phyloP scores from a whole-genome alignment of 2,329 filamentous ascomycete genomes.

The Chaetomium globosum region DNA sequence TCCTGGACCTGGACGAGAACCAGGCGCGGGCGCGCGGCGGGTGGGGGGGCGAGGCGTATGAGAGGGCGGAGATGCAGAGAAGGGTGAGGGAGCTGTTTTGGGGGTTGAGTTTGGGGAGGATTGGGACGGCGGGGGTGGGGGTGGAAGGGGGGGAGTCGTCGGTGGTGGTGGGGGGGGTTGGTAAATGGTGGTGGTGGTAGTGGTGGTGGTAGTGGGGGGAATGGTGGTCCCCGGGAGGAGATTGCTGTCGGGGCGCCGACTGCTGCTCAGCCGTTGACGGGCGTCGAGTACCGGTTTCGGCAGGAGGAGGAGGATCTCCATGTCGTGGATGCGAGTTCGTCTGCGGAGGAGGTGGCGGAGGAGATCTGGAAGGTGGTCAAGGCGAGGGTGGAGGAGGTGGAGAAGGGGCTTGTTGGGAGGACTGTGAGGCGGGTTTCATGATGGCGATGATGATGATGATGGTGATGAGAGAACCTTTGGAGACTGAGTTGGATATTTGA shows the following conservation, averaged over 20 bases:
- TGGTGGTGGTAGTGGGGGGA: conserved; percentile 30
- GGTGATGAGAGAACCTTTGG: neutral
- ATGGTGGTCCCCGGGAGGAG: conserved; percentile 25
- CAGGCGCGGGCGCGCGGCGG: conserved; percentile 77
- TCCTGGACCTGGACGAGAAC: conserved; percentile 77
- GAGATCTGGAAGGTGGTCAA: conserved; percentile 57
- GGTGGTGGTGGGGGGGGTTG: no score
- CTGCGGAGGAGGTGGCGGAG: conserved; percentile 59
- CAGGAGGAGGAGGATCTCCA: conserved; percentile 58
- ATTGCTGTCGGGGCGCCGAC: conserved; percentile 31
- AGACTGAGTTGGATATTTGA: neutral
- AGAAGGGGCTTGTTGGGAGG: conserved; percentile 53
- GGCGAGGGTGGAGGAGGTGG: conserved; percentile 52
- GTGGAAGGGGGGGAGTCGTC: neutral
- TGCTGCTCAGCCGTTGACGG: conserved; percentile 28
- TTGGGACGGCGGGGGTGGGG: conserved; percentile 41
- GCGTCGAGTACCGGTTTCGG: conserved; percentile 44
- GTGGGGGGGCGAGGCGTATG: conserved; percentile 87
- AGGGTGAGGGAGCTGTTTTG: conserved; percentile 76
- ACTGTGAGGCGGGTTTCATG: conserved; percentile 48
- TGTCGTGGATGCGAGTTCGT: conserved; percentile 57
- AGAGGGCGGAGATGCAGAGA: conserved; percentile 79
- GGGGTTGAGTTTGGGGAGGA: conserved; percentile 54
- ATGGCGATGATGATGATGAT: neutral
- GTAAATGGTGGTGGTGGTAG: conserved; percentile 28